A percentile compares a stretch with the other conserved stretches of the same genome.
Evolutionary conservation across 345 rosid genomes (phyloP).

Genomic region (Citrus mangshanensis): DNA sequence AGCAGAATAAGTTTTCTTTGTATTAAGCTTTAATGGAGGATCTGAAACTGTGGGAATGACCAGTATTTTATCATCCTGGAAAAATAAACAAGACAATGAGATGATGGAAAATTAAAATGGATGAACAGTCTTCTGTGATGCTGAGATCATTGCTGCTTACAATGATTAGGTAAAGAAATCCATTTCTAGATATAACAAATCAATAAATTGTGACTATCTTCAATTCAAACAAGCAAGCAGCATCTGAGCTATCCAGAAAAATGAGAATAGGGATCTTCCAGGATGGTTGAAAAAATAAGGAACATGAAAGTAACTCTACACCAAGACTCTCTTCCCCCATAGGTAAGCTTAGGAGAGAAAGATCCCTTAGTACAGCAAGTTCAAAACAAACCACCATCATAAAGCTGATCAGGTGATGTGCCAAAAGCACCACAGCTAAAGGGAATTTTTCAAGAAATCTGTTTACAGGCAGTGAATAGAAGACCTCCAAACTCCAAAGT

Average conservation of each 20-base stretch:
- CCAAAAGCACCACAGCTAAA: background rate
- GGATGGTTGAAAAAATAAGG: background rate
- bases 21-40: conserved; percentile 58
- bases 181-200: background rate
- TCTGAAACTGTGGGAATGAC: conserved; percentile 80
- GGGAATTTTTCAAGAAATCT: background rate
- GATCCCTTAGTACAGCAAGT: background rate
- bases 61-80: conserved; percentile 76
- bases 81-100: background rate
- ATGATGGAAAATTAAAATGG: background rate
- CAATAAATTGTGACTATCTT: background rate
- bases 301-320: background rate
- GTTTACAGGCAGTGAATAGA: background rate
- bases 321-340: background rate
- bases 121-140: background rate
- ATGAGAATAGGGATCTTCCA: background rate
- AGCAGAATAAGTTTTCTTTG: conserved; percentile 46
- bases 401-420: background rate
- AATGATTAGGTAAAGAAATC: background rate
- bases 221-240: background rate
- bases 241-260: background rate
- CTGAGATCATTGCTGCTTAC: background rate
- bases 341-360: background rate
- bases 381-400: background rate
- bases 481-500: background rate